These are phyloP conservation scores for Globisporangium ultimum DNA, from an alignment of 352 stramenopile genomes.

Conservation along the genomic window DNA sequence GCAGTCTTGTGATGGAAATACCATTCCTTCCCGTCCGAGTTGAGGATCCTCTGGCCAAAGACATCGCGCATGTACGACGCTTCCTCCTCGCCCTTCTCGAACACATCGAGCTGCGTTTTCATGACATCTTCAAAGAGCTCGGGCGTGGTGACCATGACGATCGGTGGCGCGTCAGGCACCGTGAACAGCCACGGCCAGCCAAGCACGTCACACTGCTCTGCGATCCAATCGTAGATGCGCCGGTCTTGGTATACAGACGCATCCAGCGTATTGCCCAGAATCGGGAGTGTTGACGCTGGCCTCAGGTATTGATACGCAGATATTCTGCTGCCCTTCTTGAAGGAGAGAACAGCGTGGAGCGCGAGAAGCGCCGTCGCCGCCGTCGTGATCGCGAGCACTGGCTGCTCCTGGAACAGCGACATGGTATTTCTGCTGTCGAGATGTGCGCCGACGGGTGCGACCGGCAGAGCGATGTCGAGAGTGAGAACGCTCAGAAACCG, in stretches of 20 bases:
- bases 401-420: too few relatives aligned
- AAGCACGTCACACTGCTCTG: constrained; percentile 42
- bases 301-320: neutral
- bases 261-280: constrained; percentile 59
- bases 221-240: constrained; percentile 58
- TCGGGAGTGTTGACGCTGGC: constrained; percentile 35
- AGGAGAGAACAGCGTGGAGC: neutral
- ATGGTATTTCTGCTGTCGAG: too few relatives aligned
- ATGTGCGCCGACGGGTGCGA: too few relatives aligned
- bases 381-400: too few relatives aligned
- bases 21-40: constrained; percentile 62
- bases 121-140: constrained; percentile 53
- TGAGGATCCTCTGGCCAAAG: constrained; percentile 81
- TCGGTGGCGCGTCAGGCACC: constrained; percentile 29
- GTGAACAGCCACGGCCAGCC: constrained; percentile 40
- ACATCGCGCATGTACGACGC: constrained; percentile 43
- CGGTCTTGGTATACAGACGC: constrained; percentile 35
- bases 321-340: neutral
- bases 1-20: constrained; percentile 77
- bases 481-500: too few relatives aligned
- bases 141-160: constrained; percentile 37
- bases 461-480: too few relatives aligned
- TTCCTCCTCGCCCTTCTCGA: constrained; percentile 57
- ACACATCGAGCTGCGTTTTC: constrained; percentile 72
- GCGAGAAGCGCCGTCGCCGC: neutral